Base-by-base conservation (phyloP, 2,329 filamentous ascomycete genomes). In the Stachybotrys echinatus region DNA sequence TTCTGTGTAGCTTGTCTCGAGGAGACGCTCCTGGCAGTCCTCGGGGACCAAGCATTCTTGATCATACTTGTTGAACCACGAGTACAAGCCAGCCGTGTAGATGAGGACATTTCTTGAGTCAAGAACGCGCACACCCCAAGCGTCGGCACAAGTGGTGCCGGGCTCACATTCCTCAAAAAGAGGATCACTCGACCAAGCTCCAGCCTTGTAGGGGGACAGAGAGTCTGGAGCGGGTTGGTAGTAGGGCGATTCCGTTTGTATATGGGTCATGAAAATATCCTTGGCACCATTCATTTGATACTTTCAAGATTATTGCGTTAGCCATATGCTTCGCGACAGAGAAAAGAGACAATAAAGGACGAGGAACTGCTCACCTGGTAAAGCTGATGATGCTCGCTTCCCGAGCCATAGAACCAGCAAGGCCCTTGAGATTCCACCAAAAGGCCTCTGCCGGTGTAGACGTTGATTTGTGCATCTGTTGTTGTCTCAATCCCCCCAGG, bases 181-280 rank as follows among this genome's bases (percentile, higher is more conserved):
- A 37, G 50, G 51, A 12, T 52, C 48, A 20, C 45, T 47, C n/a
- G 31, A 17, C 18, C 43, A 37, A 37, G 31, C 31, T 37, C 31
- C 31, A 10, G 31, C 31, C 31, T 37, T 37, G 31, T 37, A 37
- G 31, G 31, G 31, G 31, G 31, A 10, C 8, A 37, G 48, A 4
- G 51, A 31, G 6, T 42, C 27, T 18, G 48, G 45, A 6, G 23
- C 23, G 5, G 48, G 42, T 39, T 53, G 51, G 23, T 18, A 50
- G 37, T 53, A 53, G 3, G 49, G 49, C 1, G 44, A 42, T 27
- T 58, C 54, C 6, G 54, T 71, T 53, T 77, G 74, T 48, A 76
- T 76, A 52, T 71, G 65, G 38, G 69, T 68, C 58, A 74, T 70
- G 60, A 70, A 75, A 57, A 76, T 61, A 60, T 76, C 70, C 59